phyloP scores from a whole-genome alignment of 768 basidiomycete genomes.

The Pleurotus tuber-regium region DNA sequence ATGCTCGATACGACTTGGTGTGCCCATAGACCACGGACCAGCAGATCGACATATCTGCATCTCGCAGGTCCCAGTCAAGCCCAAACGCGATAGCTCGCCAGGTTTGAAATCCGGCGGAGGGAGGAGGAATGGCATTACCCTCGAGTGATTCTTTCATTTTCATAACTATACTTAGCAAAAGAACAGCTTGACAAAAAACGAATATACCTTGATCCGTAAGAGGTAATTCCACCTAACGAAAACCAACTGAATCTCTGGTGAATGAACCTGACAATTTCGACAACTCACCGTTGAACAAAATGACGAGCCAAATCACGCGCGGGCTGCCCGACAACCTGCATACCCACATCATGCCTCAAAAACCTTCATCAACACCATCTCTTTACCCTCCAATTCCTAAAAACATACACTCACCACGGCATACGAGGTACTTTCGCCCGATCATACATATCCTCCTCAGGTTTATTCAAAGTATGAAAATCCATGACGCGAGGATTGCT shows the following conservation, averaged over 20 bases:
- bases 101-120: constrained; percentile 92
- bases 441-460: constrained; percentile 95
- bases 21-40: constrained; percentile 96
- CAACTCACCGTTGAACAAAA: constrained; percentile 80
- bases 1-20: constrained; percentile 76
- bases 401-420: constrained; percentile 91
- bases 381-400: no score
- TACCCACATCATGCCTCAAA: constrained; percentile 89
- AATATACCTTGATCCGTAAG: constrained; percentile 81
- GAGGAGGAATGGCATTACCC: constrained; percentile 87
- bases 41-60: constrained; percentile 95
- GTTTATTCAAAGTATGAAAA: constrained; percentile 84
- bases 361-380: background rate
- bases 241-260: constrained; percentile 8
- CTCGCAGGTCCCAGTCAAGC: constrained; percentile 94
- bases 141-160: constrained; percentile 75
- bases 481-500: constrained; percentile 87
- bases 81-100: constrained; percentile 71
- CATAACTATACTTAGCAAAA: constrained; percentile 1
- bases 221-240: constrained; percentile 85
- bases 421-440: constrained; percentile 85
- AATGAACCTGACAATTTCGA: background rate
- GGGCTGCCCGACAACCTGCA: constrained; percentile 96
- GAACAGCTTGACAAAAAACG: constrained; percentile 5
- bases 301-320: constrained; percentile 93